Base-by-base conservation (phyloP, 768 basidiomycete species). In the Tulasnella sp. region DNA sequence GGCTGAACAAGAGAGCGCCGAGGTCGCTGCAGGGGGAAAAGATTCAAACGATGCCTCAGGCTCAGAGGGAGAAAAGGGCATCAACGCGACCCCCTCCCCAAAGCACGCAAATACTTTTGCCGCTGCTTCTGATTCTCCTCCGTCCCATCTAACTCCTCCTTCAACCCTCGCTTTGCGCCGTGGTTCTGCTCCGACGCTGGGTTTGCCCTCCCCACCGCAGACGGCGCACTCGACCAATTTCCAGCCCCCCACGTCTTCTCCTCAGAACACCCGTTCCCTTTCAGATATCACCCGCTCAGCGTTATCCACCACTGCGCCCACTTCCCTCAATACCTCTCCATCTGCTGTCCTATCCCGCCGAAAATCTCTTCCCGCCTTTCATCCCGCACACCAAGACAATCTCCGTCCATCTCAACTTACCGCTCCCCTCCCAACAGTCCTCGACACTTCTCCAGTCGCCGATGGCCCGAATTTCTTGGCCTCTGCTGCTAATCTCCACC, bases 161-260 rank as follows among this genome's bases (percentile, higher is more conserved):
- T 23, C 45, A n/a, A 55, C 55, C 39, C 52, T 60, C 31, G 51
- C 27, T n/a, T 42, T 54, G 42, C 55, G 59, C 9, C 52, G 59
- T 15, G 59, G 59, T 25, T 60, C 59, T 23, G 59, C 59, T 19
- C 59, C 59, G 32, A 55, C 40, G 15, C 15, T 39, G 32, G 21
- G 34, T 1, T 23, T 31, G n/a, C 29, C 29, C 50, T 34, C 50
- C 8, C 36, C 50, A 14, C 50, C 50, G 25, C 32, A 35, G 25
- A 29, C 39, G 21, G 29, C 53, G 23, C 43, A 36, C 15, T 43
- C 53, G 15, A 55, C 42, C 17, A 35, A 31, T 17, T 51, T 39
- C 34, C 34, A 35, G 32, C 29, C 35, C 35, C 32, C 14, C 25
- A 27, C 36, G 29, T 36, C 50, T 21, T 36, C 29, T 17, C 50